Evolutionary conservation across 176 grass and related monocot genomes (phyloP), one percentile per base, ranked within the genome.

Genomic region (Carex parvula): DNA sequence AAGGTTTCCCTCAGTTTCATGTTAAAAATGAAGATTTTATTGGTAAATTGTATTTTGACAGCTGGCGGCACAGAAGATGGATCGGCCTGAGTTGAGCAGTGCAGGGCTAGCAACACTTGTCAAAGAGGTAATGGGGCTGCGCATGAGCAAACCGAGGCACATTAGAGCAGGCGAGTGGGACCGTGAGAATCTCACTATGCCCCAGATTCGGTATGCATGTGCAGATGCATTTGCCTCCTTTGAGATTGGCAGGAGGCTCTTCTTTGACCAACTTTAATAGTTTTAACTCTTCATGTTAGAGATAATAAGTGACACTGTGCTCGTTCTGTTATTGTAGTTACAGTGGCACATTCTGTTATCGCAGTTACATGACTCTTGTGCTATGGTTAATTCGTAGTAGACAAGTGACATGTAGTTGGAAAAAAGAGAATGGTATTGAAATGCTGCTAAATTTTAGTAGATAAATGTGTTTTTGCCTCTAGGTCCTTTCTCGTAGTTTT

Each of bases 141-240:
- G 0, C 60, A 16, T 92, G 79, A 44, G 29, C 65, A 94, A 97
- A 60, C 62, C 85, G 0, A 30, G 9, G 39, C 0, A 22, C 11
- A 69, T 94, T 15, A 88, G 52, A 20, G 16, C 87, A 66, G 89
- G 91, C 58, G 53, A 58, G 18, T 94, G 91, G 91, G 87, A 76
- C n/a, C 60, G 50, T 0, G 10, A 0, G 10, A 3, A 32, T 48
- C 90, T 97, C 22, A 75, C 76, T 0, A 0, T 0, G 46, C 58
- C 88, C 22, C 92, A 94, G 83, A 81, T 92, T 13, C 5, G 3
- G 9, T 94, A 97, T 60, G 92, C 94, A 8, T 86, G 83, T 82
- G 76, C 79, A 22, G 88, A 94, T 39, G 87, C 92, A 0, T 97
- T 88, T 72, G 24, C 82, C 22, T 94, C 92, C 3, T 86, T 82